These are phyloP conservation scores for Trichodelitschia bisporula DNA, from an alignment of 495 filamentous ascomycete species.

Conservation along the genomic window DNA sequence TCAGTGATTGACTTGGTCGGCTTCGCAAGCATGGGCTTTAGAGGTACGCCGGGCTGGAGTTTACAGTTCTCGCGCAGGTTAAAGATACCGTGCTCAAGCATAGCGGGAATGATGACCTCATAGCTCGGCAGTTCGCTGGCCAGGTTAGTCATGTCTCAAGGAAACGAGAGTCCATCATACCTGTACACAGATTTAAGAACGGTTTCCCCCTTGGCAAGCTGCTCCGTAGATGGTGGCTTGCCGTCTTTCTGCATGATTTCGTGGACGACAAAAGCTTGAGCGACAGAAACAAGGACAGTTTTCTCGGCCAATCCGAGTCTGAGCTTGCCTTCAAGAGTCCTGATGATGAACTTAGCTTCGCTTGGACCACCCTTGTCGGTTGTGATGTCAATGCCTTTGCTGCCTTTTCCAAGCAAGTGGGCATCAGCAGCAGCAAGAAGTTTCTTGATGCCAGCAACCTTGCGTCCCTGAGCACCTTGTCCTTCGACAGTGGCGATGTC, in stretches of 20 bases:
- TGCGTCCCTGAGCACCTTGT: slow-evolving; percentile 68
- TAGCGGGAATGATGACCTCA: slow-evolving; percentile 77
- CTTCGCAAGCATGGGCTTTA: slow-evolving; percentile 97
- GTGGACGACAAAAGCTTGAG: slow-evolving; percentile 67
- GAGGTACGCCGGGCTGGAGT: slow-evolving; percentile 73
- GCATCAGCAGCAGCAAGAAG: slow-evolving; percentile 68
- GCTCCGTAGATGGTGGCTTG: slow-evolving; percentile 41
- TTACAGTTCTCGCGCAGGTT: slow-evolving; percentile 67
- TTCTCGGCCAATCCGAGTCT: slow-evolving; percentile 78
- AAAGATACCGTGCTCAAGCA: slow-evolving; percentile 67
- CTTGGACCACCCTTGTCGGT: slow-evolving; percentile 85
- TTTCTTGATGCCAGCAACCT: slow-evolving; percentile 88
- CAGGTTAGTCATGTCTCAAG: background rate
- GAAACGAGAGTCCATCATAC: slow-evolving; percentile 17
- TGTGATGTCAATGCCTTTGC: slow-evolving; percentile 54
- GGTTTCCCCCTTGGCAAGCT: slow-evolving; percentile 60
- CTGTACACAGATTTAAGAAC: slow-evolving; percentile 80
- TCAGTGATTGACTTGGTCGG: slow-evolving; percentile 98
- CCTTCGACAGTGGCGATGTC: slow-evolving; percentile 68
- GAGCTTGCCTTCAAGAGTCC: slow-evolving; percentile 84
- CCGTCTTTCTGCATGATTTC: slow-evolving; percentile 37
- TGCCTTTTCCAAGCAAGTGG: slow-evolving; percentile 35
- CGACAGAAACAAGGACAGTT: slow-evolving; percentile 68
- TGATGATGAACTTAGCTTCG: slow-evolving; percentile 80
- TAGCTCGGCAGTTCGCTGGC: slow-evolving; percentile 73